Evolutionary conservation across 1,139 yeast genomes (phyloP).

Genomic region (Protomyces gravidus): DNA sequence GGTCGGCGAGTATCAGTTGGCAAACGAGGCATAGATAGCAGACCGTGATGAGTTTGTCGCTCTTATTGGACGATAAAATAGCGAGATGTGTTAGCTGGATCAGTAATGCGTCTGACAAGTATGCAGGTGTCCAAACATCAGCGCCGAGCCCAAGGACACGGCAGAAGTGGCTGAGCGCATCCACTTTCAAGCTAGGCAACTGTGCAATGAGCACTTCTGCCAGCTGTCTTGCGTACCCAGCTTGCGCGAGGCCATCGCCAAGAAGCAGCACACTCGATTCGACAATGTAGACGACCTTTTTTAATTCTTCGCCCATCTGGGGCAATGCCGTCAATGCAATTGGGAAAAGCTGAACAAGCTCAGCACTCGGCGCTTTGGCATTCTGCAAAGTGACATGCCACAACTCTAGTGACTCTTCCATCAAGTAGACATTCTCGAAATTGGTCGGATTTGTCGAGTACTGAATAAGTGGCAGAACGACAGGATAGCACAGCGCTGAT

Average conservation of each 20-base stretch:
- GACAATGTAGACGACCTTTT: slow-evolving; percentile 54
- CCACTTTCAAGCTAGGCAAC: slow-evolving; percentile 32
- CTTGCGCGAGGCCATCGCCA: slow-evolving; percentile 41
- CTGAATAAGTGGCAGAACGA: slow-evolving; percentile 63
- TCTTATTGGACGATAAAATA: neutral
- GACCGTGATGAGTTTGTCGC: neutral
- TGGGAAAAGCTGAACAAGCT: slow-evolving; percentile 49
- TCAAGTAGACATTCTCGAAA: slow-evolving; percentile 56
- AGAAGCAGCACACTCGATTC: slow-evolving; percentile 66
- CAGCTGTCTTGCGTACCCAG: slow-evolving; percentile 37
- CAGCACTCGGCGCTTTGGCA: slow-evolving; percentile 42
- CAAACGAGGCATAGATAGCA: slow-evolving; percentile 6
- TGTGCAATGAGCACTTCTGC: slow-evolving; percentile 31
- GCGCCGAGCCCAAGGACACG: slow-evolving; percentile 13
- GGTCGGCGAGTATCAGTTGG: slow-evolving; percentile 3
- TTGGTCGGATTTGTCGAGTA: slow-evolving; percentile 62
- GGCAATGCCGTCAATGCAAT: slow-evolving; percentile 40
- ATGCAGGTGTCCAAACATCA: neutral
- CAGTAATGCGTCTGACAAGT: neutral
- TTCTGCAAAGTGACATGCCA: slow-evolving; percentile 72
- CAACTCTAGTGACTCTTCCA: slow-evolving; percentile 84
- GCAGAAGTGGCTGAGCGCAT: slow-evolving; percentile 27
- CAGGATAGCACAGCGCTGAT: slow-evolving; percentile 56
- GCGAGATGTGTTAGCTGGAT: neutral
- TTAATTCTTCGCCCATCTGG: slow-evolving; percentile 68